Evolutionary conservation across 2,329 filamentous ascomycete species (phyloP), one percentile per base, ranked within the genome.

Genomic region (Cordyceps cateniannulata): DNA sequence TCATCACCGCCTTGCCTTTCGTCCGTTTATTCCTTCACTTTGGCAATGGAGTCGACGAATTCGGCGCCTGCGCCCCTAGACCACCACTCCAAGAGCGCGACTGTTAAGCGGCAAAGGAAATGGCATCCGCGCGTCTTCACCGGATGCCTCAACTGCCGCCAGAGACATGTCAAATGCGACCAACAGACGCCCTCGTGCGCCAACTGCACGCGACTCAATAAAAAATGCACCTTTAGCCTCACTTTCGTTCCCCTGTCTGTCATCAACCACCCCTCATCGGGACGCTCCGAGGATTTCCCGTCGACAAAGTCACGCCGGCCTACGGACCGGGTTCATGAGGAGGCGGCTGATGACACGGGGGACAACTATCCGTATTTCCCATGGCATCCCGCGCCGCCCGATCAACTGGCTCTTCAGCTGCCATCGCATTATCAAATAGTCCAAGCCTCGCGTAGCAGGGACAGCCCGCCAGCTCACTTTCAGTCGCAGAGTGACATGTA

Each of bases 41-140:
- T 20, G 40, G 16, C 40, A 42, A 42, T 42, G 40, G 40, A 42
- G 16, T 20, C 16, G 40, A 42, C 18, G 14, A 42, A 42, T n/a
- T 8, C 40, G 16, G 18, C 40, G 40, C 16, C 40, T 42, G 40
- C 40, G n/a, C 40, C n/a, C 40, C 5, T 42, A 42, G 40, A 42
- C 5, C 12, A 42, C 16, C 40, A n/a, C n/a, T n/a, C 40, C 16
- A 42, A 6, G 40, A 42, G 40, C 14, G 38, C 40, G 40, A 42
- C 40, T 42, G 12, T 42, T 16, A 42, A 42, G 12, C 63, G 64
- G 14, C 64, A 65, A 38, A 61, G 63, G 24, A 62, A 57, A 66
- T 76, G 73, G 73, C 73, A 75, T 64, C 73, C 74, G 50, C 72
- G 73, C 35, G 73, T 73, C 9, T 76, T 76, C 58, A 76, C 73